Base-by-base conservation (phyloP, 1,139 yeast species). In the Geotrichum fermentans region DNA sequence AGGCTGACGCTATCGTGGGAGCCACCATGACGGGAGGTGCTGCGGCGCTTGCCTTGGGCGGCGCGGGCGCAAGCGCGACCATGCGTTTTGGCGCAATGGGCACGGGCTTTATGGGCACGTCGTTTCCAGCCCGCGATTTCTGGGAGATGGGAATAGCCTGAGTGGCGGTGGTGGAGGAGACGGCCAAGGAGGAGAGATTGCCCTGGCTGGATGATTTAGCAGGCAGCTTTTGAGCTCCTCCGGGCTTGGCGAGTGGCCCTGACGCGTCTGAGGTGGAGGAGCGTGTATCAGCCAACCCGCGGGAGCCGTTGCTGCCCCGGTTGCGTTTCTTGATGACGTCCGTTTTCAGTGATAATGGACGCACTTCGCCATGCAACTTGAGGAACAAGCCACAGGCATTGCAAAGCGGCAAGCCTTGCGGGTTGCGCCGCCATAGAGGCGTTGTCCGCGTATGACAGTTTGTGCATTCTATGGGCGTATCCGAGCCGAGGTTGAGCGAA, bases 361-460 rank as follows among this genome's bases (percentile, higher is more conserved):
- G 75, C 43, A 90, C 92, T 44, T 90, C 88, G 39, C 96, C 97
- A 61, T 89, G 96, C 34, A 89, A 73, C 66, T 89, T 89, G 58
- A 85, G 71, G 60, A 89, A 89, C 53, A 89, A 72, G 0, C 97
- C 96, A 70, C 96, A 89, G 1, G 96, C 96, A 64, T 89, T 89
- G 65, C 97, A 89, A 52, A 89, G 71, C 1, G 95, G 95, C 62
- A 86, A 88, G 7, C 96, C 96, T 36, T 86, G 83, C 22, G 90
- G 88, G 62, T 87, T 92, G 52, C 96, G 74, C 62, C 97, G 75
- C 96, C 96, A 89, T 45, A 89, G 72, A 1, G 97, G 97, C 0
- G 97, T 89, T 8, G 92, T 89, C 59, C 79, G 85, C 1, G 97
- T 89, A 60, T 82, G 82, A 66, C 97, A 89, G 67, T 89, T 89